Evolutionary conservation across 805 yeast genomes (phyloP).

Genomic region (Saccharomyces kudriavzevii): DNA sequence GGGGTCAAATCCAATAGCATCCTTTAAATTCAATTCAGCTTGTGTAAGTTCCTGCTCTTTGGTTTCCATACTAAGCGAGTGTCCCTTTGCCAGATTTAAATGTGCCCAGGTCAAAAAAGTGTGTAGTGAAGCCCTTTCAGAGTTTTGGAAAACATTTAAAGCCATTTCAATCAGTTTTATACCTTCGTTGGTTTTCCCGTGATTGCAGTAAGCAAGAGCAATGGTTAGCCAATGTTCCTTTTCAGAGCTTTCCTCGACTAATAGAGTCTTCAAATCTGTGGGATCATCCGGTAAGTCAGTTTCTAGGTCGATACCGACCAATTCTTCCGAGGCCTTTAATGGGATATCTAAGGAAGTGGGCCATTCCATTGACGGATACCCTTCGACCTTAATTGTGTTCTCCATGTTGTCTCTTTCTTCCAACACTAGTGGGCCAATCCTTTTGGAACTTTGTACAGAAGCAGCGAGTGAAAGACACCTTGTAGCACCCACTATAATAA

Average conservation of each 20-base stretch:
- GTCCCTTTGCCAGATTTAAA: conserved; percentile 37
- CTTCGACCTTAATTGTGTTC: conserved; percentile 4
- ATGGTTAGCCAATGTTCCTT: conserved; percentile 77
- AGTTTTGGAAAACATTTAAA: conserved; percentile 32
- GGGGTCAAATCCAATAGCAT: conserved; percentile 41
- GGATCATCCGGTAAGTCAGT: conserved; percentile 88
- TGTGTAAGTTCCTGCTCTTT: conserved; percentile 29
- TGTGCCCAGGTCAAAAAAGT: conserved; percentile 69
- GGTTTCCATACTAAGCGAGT: conserved; percentile 13
- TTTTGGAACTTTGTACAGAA: not conserved
- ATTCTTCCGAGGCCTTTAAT: conserved; percentile 65
- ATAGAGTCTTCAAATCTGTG: conserved; percentile 64
- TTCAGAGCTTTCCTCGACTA: conserved; percentile 73
- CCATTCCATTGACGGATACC: conserved; percentile 29
- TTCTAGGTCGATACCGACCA: conserved; percentile 72
- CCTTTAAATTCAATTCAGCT: conserved; percentile 41
- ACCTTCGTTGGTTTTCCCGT: conserved; percentile 53
- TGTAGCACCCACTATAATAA: not conserved
- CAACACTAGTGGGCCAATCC: not conserved
- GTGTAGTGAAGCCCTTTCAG: conserved; percentile 44
- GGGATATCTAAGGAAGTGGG: conserved; percentile 48
- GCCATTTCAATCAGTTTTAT: conserved; percentile 56
- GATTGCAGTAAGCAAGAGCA: conserved; percentile 69
- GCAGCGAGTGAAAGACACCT: not conserved
- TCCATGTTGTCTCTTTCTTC: not conserved